Percentiles rank a stretch among this genome's conserved stretches.
Evolutionary conservation across 139 green algal genomes (phyloP).

Genomic region (Coelastrella sp.): DNA sequence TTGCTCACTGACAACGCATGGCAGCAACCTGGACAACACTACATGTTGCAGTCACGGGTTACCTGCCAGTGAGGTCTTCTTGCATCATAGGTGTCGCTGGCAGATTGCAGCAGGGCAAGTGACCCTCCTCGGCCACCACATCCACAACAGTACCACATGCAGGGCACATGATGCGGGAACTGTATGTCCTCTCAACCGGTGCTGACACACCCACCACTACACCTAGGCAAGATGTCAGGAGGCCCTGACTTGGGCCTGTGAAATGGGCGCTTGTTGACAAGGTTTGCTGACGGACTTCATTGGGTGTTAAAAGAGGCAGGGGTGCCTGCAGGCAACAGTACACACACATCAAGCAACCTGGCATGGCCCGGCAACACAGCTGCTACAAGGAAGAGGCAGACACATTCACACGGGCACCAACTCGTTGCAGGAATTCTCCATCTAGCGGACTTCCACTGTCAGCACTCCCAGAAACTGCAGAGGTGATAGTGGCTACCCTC

Average conservation of each 20-base stretch:
- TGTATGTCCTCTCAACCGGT: not conserved
- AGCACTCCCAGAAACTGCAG: no score
- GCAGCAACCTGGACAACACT: no score
- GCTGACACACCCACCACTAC: conserved; percentile 5
- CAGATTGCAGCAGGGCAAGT: conserved; percentile 24
- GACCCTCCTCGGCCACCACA: not conserved
- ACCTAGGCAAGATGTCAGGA: not conserved
- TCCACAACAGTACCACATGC: not conserved
- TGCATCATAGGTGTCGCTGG: not conserved
- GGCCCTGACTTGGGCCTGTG: conserved; percentile 6
- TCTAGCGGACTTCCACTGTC: no score
- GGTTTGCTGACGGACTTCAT: not conserved
- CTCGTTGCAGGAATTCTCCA: no score
- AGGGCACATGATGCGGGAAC: conserved; percentile 2
- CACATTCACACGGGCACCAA: no score
- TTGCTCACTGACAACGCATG: no score
- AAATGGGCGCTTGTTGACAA: not conserved
- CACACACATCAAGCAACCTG: not conserved
- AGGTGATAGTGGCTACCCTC: no score
- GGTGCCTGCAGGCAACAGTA: conserved; percentile 1
- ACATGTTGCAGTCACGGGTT: not conserved
- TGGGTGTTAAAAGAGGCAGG: not conserved
- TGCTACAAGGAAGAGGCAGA: no score
- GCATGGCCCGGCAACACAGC: no score
- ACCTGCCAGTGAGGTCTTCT: conserved; percentile 34